These are phyloP conservation scores for Panellus pusillus DNA, from an alignment of 768 basidiomycete genomes.

Conservation along the genomic window DNA sequence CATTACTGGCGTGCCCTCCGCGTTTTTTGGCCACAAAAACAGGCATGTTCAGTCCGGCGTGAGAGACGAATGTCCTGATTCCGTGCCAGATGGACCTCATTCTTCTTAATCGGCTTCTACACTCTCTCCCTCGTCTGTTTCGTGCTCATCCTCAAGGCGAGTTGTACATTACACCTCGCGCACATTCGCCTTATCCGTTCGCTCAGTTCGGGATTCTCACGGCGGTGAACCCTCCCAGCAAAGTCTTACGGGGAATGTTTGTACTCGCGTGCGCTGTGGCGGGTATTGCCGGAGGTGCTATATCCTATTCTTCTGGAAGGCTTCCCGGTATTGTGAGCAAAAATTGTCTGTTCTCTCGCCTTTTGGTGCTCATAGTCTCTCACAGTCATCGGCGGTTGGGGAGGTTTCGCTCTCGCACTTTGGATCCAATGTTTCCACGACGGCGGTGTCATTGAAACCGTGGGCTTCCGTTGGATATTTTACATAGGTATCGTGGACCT, in stretches of 20 bases:
- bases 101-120: conserved; percentile 93
- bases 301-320: conserved; percentile 93
- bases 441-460: conserved; percentile 76
- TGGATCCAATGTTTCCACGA: conserved; percentile 85
- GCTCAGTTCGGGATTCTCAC: conserved; percentile 71
- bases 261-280: conserved; percentile 80
- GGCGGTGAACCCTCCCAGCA: conserved; percentile 78
- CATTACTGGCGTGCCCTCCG: conserved; percentile 84
- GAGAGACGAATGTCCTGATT: neutral
- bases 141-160: conserved; percentile 73
- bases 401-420: conserved; percentile 83
- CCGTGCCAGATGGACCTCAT: conserved; percentile 67
- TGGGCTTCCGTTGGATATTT: conserved; percentile 87
- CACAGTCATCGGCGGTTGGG: conserved; percentile 65
- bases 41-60: conserved; percentile 50
- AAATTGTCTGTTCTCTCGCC: neutral
- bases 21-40: conserved; percentile 94
- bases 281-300: conserved; percentile 79
- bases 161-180: neutral
- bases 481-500: conserved; percentile 63
- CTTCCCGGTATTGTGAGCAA: conserved; percentile 64
- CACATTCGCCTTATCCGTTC: neutral
- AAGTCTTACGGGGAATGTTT: conserved; percentile 85
- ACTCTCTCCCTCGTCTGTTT: conserved; percentile 82
- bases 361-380: neutral